Evolutionary conservation across 2,329 filamentous ascomycete species (phyloP), one percentile per base, ranked within the genome.

Genomic region (Epichloe uncinata): DNA sequence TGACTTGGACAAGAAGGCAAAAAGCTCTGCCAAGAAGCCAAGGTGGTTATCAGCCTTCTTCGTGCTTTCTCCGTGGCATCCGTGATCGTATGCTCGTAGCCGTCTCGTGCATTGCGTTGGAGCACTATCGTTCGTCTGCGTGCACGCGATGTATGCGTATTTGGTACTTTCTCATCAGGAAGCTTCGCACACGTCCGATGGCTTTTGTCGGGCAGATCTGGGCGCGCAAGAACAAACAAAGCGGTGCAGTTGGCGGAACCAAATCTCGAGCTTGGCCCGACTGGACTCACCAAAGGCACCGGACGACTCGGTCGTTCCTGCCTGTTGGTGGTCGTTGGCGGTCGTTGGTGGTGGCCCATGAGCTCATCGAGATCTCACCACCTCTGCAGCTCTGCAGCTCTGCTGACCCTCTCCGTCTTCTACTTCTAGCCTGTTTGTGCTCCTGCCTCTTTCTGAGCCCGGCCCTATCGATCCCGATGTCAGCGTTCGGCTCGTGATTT

Each of bases 341-440:
- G n/a, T 26, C n/a, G n/a, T n/a, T n/a, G n/a, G n/a, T n/a, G 22
- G 22, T 26, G 2, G 22, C 22, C 6, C 22, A 26, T 26, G 5
- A 26, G 26, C 30, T 9, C 37, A 48, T 42, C 37, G 46, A 48
- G 37, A 48, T 42, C 30, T 48, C 46, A 48, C 37, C 38, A 42
- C 37, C 15, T 26, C 46, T 18, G 26, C 18, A 16, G 34, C 15
- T 26, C 46, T 36, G 26, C 18, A n/a, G n/a, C n/a, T n/a, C n/a
- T n/a, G n/a, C n/a, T 16, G 34, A 20, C 18, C 4, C 44, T 46
- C 44, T 35, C 45, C 45, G 16, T 42, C 33, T 15, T 36, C 38
- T 36, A 20, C 40, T 22, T 4, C 22, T n/a, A 13, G 13, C 40
- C 18, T 18, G 42, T 12, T 35, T 42, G 30, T 47, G 26, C 37